Percentiles rank a stretch among this genome's conserved stretches.
These are phyloP conservation scores for Fagus sylvatica DNA, from an alignment of 306 rosid genomes.

Conservation along the genomic window DNA sequence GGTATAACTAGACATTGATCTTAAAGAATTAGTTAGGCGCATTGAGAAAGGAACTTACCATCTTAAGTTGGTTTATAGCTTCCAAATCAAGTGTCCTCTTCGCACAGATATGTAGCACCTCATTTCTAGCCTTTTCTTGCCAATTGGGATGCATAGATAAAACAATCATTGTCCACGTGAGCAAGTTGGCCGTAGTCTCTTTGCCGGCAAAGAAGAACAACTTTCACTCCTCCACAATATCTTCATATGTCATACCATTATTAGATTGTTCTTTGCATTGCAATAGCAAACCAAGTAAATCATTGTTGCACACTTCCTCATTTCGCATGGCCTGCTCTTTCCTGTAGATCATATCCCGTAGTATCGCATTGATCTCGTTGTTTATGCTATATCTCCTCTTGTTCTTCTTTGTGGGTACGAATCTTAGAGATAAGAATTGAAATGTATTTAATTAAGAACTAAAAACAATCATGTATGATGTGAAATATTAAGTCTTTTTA, in stretches of 20 bases:
- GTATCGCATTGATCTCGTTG: slow-evolving; percentile 33
- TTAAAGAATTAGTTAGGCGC: too few relatives aligned
- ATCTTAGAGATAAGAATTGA: too few relatives aligned
- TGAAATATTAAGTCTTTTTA: too few relatives aligned
- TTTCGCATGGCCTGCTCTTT: slow-evolving; percentile 33
- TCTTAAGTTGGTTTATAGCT: too few relatives aligned
- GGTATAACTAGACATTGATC: too few relatives aligned
- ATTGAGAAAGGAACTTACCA: too few relatives aligned
- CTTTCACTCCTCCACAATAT: slow-evolving; percentile 59
- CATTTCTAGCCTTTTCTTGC: slow-evolving; percentile 54
- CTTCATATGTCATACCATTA: slow-evolving; percentile 35
- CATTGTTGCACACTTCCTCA: slow-evolving; percentile 23
- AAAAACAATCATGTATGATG: too few relatives aligned
- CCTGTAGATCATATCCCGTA: slow-evolving; percentile 28
- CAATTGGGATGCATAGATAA: slow-evolving; percentile 43
- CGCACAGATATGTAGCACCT: slow-evolving; percentile 33
- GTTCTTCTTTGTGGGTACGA: slow-evolving; percentile 48
- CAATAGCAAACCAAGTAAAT: slow-evolving; percentile 38
- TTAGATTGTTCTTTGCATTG: slow-evolving; percentile 22
- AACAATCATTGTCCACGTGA: slow-evolving; percentile 47
- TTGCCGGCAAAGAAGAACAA: slow-evolving; percentile 55
- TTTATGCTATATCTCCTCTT: slow-evolving; percentile 31
- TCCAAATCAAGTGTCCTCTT: slow-evolving; percentile 20
- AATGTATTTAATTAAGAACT: too few relatives aligned
- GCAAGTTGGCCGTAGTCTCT: slow-evolving; percentile 45